These are phyloP conservation scores for Schrenkiella parvula DNA, from an alignment of 345 rosid species.

Conservation along the genomic window DNA sequence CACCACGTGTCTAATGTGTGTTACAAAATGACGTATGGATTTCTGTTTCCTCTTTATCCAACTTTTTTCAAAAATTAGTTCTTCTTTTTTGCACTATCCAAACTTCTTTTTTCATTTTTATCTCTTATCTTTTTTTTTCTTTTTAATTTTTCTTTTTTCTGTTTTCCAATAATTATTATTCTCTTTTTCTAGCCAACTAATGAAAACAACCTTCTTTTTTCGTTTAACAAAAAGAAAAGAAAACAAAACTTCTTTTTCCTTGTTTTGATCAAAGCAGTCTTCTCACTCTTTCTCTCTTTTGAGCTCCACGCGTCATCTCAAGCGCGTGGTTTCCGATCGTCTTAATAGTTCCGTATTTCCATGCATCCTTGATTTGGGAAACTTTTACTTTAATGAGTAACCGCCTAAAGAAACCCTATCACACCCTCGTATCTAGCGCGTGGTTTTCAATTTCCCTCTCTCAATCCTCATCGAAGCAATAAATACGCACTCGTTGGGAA, in stretches of 20 bases:
- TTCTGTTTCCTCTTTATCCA: conserved; percentile 32
- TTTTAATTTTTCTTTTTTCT: not conserved
- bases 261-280: conserved; percentile 11
- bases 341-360: not conserved
- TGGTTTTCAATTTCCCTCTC: not conserved
- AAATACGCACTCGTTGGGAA: conserved; percentile 16
- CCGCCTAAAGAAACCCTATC: conserved; percentile 21
- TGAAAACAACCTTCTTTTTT: not conserved
- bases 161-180: conserved; percentile 5
- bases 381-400: conserved; percentile 12
- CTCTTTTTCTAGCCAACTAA: not conserved
- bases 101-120: conserved; percentile 24
- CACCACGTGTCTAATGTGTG: conserved; percentile 15
- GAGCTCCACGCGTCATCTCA: not conserved
- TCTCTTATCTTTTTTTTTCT: not conserved
- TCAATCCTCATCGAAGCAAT: not conserved
- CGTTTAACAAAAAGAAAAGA: too few species aligned
- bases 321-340: conserved; percentile 7
- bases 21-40: conserved; percentile 22
- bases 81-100: conserved; percentile 23
- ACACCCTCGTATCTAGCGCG: conserved; percentile 9
- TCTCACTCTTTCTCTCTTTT: conserved; percentile 12
- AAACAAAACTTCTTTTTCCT: too few species aligned
- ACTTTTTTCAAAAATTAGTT: conserved; percentile 15
- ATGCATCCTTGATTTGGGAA: conserved; percentile 17